Base-by-base conservation (phyloP, 2,329 filamentous ascomycete species). In the Aureobasidium sp. region DNA sequence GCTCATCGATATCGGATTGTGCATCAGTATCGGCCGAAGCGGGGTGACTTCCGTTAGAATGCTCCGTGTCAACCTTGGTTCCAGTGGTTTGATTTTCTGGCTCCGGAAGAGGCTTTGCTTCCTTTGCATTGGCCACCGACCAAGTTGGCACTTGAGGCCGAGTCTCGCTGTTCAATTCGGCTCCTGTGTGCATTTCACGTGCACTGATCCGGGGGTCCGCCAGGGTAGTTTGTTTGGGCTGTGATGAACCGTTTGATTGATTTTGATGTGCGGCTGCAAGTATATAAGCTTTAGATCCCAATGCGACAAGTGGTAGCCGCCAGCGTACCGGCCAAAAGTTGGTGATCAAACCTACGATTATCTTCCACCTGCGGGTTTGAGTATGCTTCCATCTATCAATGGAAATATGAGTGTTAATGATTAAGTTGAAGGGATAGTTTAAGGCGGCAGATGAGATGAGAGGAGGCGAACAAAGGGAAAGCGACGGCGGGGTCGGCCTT, bases 91-190 rank as follows among this genome's bases (percentile, higher is more conserved):
- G 44, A 2, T 21, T 13, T 13, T 49, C 57, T 7, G 27, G 25
- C 6, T 49, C 57, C 14, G 29, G 2, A 1, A 27, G 6, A 30
- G 45, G 57, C n/a, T 50, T 30, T 10, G 34, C 36, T 32, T 59
- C 45, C 36, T 50, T 59, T 34, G 57, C 57, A n/a, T 59, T 59
- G 45, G 57, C 57, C 16, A 50, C 45, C 16, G 57, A 49, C 57
- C 57, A 59, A 25, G 57, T 59, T 2, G 57, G 57, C 8, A 50
- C 44, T 36, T 49, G 57, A 21, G 57, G 57, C 3, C 57, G 57
- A 16, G 25, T 16, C 25, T 59, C 57, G 13, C 25, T 47, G 14
- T 49, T 42, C 21, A 36, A 11, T n/a, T 59, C 57, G 27, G 45
- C 21, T 30, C 36, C 57, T 8, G 32, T 6, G n/a, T 21, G 16